A percentile compares a stretch with the other conserved stretches of the same genome.
Evolutionary conservation across 768 basidiomycete species (phyloP).

Genomic region (Collybiopsis luxurians): DNA sequence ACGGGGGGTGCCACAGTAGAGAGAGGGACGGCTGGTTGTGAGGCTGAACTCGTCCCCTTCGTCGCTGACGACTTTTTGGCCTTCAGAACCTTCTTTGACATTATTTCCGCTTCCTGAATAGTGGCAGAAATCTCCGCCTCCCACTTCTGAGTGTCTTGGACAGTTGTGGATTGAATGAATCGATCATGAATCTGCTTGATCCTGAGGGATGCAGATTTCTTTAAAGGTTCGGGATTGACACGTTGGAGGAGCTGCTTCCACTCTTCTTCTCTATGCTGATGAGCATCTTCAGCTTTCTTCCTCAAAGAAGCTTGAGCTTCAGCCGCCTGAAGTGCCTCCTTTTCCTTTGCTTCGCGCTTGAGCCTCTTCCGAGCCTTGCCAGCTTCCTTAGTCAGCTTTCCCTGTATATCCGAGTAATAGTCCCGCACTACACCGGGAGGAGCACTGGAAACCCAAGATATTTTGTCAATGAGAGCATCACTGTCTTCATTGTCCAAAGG

Average conservation of each 20-base stretch:
- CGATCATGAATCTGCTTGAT: slow-evolving; percentile 52
- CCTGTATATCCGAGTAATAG: slow-evolving; percentile 40
- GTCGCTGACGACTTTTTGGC: slow-evolving; percentile 12
- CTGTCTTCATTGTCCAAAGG: slow-evolving; percentile 49
- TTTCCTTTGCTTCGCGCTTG: slow-evolving; percentile 28
- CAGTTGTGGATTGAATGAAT: slow-evolving; percentile 58
- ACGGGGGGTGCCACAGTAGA: slow-evolving; percentile 32
- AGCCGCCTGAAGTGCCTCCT: slow-evolving; percentile 34
- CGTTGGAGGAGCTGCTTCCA: slow-evolving; percentile 60
- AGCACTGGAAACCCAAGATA: slow-evolving; percentile 55
- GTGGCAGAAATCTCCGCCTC: slow-evolving; percentile 56
- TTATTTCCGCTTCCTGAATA: slow-evolving; percentile 52
- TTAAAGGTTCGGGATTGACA: slow-evolving; percentile 53
- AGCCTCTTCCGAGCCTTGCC: slow-evolving; percentile 38
- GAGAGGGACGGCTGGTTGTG: neutral
- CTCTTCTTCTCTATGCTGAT: slow-evolving; percentile 53
- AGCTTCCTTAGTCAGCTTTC: slow-evolving; percentile 38
- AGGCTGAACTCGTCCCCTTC: neutral
- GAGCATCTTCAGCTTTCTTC: slow-evolving; percentile 64
- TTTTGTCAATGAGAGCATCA: slow-evolving; percentile 36
- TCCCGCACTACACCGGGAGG: slow-evolving; percentile 45
- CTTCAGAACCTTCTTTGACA: slow-evolving; percentile 42
- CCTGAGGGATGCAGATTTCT: slow-evolving; percentile 45
- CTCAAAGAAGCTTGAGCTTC: slow-evolving; percentile 53
- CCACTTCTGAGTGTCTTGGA: slow-evolving; percentile 55